phyloP scores from a whole-genome alignment of 352 stramenopile genomes.

The Pythium apleroticum region DNA sequence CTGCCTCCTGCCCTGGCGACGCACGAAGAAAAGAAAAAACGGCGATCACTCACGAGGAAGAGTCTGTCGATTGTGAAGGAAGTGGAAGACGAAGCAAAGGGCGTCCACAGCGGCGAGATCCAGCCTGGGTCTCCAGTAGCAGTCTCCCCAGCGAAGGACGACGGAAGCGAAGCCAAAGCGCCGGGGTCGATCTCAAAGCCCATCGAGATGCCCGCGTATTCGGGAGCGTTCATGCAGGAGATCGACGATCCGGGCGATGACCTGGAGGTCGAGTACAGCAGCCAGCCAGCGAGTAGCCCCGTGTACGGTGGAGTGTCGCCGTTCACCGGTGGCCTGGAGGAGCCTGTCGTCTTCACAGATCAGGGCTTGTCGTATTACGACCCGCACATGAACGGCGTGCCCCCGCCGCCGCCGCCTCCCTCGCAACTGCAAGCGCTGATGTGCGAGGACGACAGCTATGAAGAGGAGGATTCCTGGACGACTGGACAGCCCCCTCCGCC shows the following conservation, averaged over 20 bases:
- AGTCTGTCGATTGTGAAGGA: slow-evolving; percentile 20
- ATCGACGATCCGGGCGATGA: slow-evolving; percentile 41
- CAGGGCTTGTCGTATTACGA: slow-evolving; percentile 64
- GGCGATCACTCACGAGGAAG: slow-evolving; percentile 21
- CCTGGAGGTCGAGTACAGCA: slow-evolving; percentile 26
- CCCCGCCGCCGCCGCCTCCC: background rate
- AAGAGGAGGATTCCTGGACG: slow-evolving; percentile 8
- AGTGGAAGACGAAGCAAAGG: background rate
- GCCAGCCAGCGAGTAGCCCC: background rate
- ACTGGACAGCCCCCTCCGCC: slow-evolving; percentile 8
- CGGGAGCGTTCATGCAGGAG: slow-evolving; percentile 65
- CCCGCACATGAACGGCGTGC: slow-evolving; percentile 11
- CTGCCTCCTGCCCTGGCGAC: slow-evolving; percentile 10
- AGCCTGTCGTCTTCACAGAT: slow-evolving; percentile 34
- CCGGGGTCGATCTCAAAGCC: background rate
- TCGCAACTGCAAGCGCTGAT: background rate
- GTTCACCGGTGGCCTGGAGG: background rate
- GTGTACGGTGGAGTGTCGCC: background rate
- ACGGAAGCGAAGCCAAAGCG: slow-evolving; percentile 9
- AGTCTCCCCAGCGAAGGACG: slow-evolving; percentile 2
- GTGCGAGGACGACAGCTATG: background rate
- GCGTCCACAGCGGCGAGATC: background rate
- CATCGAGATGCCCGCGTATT: slow-evolving; percentile 14
- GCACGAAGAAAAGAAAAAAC: slow-evolving; percentile 18
- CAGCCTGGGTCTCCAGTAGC: background rate